Evolutionary conservation across 306 rosid genomes (phyloP).

Genomic region (Prunus davidiana): DNA sequence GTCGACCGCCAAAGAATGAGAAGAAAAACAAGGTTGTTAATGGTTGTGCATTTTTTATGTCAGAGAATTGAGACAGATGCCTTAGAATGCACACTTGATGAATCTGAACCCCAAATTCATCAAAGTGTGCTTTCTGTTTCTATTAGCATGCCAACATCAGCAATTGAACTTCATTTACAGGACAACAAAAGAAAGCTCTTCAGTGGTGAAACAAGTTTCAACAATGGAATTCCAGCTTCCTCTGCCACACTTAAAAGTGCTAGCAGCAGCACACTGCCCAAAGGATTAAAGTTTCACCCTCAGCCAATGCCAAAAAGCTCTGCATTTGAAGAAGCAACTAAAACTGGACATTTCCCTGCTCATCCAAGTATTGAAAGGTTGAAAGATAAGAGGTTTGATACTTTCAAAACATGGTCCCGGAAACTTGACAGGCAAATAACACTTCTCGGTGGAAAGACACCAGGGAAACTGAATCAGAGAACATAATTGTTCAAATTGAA

Average conservation of each 20-base stretch:
- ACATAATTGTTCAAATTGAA: constrained; percentile 8
- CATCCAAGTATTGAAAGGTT: constrained; percentile 37
- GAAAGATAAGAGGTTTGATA: constrained; percentile 61
- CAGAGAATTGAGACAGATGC: constrained; percentile 41
- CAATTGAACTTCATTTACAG: constrained; percentile 29
- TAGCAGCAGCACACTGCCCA: constrained; percentile 19
- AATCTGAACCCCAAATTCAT: constrained; percentile 36
- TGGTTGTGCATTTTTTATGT: constrained; percentile 1
- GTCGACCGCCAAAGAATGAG: too few relatives aligned
- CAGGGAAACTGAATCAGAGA: constrained; percentile 20
- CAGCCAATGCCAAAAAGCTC: constrained; percentile 61
- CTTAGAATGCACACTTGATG: constrained; percentile 23
- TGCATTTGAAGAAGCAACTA: constrained; percentile 15
- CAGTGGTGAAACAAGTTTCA: constrained; percentile 34
- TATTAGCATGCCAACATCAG: constrained; percentile 74
- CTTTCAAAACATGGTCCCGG: constrained; percentile 83
- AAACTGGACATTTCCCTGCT: constrained; percentile 2
- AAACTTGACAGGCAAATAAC: constrained; percentile 70
- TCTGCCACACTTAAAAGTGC: background rate
- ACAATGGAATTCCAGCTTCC: constrained; percentile 19
- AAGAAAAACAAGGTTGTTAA: too few relatives aligned
- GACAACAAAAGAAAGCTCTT: constrained; percentile 34
- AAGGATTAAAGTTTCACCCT: constrained; percentile 45
- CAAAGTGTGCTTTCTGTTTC: constrained; percentile 53
- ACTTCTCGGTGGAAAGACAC: constrained; percentile 55